A percentile compares a stretch with the other conserved stretches of the same genome.
Conservation (phyloP, 257 asterid species). For the Solanum sitiens region DNA sequence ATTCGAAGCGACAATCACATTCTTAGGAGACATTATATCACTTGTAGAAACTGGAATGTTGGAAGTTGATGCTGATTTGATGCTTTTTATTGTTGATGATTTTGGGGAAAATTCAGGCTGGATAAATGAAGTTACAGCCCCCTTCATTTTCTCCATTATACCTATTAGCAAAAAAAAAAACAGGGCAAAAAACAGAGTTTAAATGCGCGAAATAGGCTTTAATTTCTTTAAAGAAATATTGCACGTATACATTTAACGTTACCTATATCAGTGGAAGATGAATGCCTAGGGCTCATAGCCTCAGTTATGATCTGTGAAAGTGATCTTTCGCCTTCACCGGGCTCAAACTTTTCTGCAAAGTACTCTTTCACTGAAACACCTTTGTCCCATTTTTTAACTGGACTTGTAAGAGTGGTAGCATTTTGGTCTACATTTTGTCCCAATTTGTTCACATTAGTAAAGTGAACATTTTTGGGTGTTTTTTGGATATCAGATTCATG, state of each 20-base stretch:
- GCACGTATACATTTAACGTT: not conserved
- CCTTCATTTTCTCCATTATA: constrained; percentile 64
- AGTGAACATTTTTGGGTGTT: not conserved
- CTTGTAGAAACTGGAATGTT: not conserved
- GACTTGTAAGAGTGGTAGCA: constrained; percentile 6
- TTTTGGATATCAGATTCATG: not conserved
- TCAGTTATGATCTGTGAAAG: constrained; percentile 84
- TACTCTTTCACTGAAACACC: constrained; percentile 86
- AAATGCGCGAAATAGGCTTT: not conserved
- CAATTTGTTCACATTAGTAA: not conserved
- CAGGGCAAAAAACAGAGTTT: not conserved
- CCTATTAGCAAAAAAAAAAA: constrained; percentile 6
- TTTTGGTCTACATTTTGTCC: constrained; percentile 12
- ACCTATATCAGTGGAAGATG: constrained; percentile 11
- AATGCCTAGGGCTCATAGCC: constrained; percentile 65
- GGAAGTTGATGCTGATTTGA: constrained; percentile 7
- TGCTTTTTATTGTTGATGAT: not conserved
- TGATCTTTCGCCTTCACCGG: constrained; percentile 83
- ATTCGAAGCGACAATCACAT: not conserved
- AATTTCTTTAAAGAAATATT: not conserved
- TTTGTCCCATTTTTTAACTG: constrained; percentile 50
- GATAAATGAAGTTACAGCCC: constrained; percentile 63
- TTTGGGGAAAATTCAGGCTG: constrained; percentile 35
- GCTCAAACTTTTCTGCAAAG: constrained; percentile 70
- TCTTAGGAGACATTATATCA: not conserved